Evolutionary conservation across 2,329 filamentous ascomycete genomes (phyloP), one percentile per base, ranked within the genome.

Genomic region (Corynespora cassiicola): DNA sequence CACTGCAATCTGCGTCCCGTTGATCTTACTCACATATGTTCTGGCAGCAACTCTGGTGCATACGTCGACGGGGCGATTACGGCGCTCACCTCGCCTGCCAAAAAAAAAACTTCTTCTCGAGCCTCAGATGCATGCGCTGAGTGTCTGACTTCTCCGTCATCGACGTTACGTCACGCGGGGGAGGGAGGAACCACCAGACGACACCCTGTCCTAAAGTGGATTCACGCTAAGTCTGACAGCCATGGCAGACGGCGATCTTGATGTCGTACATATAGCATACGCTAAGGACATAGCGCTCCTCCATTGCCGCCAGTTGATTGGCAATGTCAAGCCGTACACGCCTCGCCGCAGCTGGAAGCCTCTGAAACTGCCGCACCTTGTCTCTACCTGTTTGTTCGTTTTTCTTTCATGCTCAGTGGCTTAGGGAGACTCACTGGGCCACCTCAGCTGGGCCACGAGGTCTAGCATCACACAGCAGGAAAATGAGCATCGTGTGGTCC

Each of bases 221-320:
- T 31, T 14, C n/a, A 20, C 33, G 33, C 33, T 28, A 36, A 28
- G 31, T 14, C 50, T 40, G 29, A 36, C 45, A 33, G 37, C 34
- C 30, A 50, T 32, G 29, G 36, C 26, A 26, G 30, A 31, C 41
- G 42, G 31, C 36, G 46, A 55, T 51, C 52, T 36, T 50, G 50
- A 59, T 58, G 52, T 56, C 47, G 54, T 56, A 47, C 56, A 59
- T 58, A 48, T 26, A 32, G 24, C 36, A 27, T 31, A 54, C 41
- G 46, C 46, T 50, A n/a, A 50, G 27, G 31, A 38, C 43, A 37
- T 40, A 44, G 42, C 43, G 43, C 41, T 36, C 31, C 27, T 34
- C 31, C 27, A 19, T 36, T 26, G 19, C 30, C 15, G 39, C 45
- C 34, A 28, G 41, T 24, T 46, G 39, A 45, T 50, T 46, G 46